Evolutionary conservation across 2,329 filamentous ascomycete species (phyloP).

Genomic region (Aureobasidium sp.): DNA sequence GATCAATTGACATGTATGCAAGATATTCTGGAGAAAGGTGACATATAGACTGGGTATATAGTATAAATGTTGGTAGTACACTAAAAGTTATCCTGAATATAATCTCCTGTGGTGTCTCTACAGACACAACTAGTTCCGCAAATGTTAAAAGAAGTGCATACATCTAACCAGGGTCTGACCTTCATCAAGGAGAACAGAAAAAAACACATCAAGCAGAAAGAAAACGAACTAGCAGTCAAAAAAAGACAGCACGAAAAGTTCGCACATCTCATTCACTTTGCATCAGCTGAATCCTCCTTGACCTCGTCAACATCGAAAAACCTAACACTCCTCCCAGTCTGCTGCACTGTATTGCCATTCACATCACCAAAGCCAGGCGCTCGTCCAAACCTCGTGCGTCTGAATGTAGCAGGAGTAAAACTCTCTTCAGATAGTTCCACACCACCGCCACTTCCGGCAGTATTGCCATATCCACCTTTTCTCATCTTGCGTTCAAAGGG

Average conservation of each 20-base stretch:
- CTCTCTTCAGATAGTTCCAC: conserved; percentile 10
- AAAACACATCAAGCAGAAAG: background rate
- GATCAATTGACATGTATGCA: too few species aligned
- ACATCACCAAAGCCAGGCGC: conserved; percentile 16
- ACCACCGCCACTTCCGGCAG: background rate
- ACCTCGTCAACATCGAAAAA: conserved; percentile 14
- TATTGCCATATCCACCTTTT: conserved; percentile 23
- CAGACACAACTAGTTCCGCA: background rate
- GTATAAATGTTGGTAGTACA: background rate
- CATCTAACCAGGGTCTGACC: background rate
- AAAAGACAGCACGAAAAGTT: background rate
- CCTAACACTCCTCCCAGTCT: conserved; percentile 21
- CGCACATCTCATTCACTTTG: background rate
- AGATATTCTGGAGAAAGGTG: too few species aligned
- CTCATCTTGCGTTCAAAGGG: conserved; percentile 32
- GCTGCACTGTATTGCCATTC: conserved; percentile 13
- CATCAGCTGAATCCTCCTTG: background rate
- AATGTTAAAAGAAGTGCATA: background rate
- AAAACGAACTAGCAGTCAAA: background rate
- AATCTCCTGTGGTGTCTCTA: background rate
- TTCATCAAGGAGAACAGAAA: background rate
- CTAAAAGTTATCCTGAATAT: background rate
- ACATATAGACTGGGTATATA: too few species aligned
- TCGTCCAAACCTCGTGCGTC: conserved; percentile 17
- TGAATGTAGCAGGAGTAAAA: conserved; percentile 13